A percentile compares a stretch with the other conserved stretches of the same genome.
These are phyloP conservation scores for Akanthomyces uredinophilus DNA, from an alignment of 2,329 filamentous ascomycete genomes.

Conservation along the genomic window DNA sequence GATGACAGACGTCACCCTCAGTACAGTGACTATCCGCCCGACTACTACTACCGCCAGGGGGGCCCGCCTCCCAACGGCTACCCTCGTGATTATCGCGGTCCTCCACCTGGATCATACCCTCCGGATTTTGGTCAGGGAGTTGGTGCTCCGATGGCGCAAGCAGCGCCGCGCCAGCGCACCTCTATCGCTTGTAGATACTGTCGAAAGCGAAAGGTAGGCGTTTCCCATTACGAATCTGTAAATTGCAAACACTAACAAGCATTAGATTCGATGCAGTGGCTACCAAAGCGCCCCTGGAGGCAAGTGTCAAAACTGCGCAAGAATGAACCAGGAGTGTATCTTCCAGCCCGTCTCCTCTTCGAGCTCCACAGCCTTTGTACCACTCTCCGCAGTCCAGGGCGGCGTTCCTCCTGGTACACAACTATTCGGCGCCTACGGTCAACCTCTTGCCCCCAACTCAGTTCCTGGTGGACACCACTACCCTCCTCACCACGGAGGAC, in stretches of 20 bases:
- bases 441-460: conserved; percentile 38
- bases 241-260: background rate
- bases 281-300: conserved; percentile 55
- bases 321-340: conserved; percentile 57
- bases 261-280: conserved; percentile 55
- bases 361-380: conserved; percentile 53
- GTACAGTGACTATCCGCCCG: conserved; percentile 30
- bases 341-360: conserved; percentile 56
- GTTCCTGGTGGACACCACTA: conserved; percentile 19
- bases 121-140: conserved; percentile 32
- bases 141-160: conserved; percentile 39
- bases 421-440: conserved; percentile 53
- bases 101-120: conserved; percentile 27
- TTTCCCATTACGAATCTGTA: background rate
- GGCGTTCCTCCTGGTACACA: conserved; percentile 52
- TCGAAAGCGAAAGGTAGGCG: conserved; percentile 53
- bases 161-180: conserved; percentile 53
- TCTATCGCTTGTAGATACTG: conserved; percentile 58
- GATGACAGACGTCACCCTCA: conserved; percentile 31
- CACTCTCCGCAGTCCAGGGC: conserved; percentile 54
- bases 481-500: conserved; percentile 19
- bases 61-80: conserved; percentile 27
- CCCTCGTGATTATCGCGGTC: conserved; percentile 24
- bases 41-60: conserved; percentile 32
- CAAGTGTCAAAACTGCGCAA: conserved; percentile 56